Evolutionary conservation across 257 asterid species (phyloP).

Genomic region (Phtheirospermum japonicum): DNA sequence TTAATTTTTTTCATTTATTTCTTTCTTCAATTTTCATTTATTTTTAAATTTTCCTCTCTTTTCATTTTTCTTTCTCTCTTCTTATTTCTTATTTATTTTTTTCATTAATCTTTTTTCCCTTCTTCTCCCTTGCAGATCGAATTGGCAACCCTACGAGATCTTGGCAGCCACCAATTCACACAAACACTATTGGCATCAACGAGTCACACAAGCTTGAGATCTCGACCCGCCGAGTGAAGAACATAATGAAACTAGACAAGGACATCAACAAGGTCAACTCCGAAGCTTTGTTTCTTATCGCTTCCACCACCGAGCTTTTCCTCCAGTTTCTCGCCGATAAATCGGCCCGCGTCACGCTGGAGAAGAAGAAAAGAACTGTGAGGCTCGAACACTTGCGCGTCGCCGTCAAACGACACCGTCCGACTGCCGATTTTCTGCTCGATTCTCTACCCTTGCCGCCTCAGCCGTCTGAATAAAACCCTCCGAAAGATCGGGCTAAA

Average conservation of each 20-base stretch:
- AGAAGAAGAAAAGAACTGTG: constrained; percentile 68
- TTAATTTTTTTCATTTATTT: too few species aligned
- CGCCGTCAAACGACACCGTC: not conserved
- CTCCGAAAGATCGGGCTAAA: constrained; percentile 36
- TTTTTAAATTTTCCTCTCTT: too few species aligned
- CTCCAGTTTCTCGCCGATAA: constrained; percentile 72
- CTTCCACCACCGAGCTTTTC: constrained; percentile 79
- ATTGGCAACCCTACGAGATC: too few species aligned
- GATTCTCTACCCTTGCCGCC: constrained; percentile 37
- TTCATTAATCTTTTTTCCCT: too few species aligned
- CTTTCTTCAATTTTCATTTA: too few species aligned
- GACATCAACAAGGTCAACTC: constrained; percentile 70
- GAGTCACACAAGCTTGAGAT: constrained; percentile 46
- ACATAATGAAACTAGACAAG: constrained; percentile 75
- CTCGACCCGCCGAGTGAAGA: constrained; percentile 62
- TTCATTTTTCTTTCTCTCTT: too few species aligned
- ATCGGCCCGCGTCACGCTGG: constrained; percentile 61
- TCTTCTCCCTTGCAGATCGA: too few species aligned
- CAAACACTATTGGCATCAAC: too few species aligned
- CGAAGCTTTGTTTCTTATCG: constrained; percentile 68
- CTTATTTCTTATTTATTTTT: too few species aligned
- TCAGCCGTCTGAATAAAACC: constrained; percentile 30
- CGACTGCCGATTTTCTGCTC: not conserved
- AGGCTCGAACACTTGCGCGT: constrained; percentile 46
- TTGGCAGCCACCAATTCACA: too few species aligned